These are phyloP conservation scores for Hanseniaspora uvarum DNA, from an alignment of 1,139 yeast species.

Conservation along the genomic window DNA sequence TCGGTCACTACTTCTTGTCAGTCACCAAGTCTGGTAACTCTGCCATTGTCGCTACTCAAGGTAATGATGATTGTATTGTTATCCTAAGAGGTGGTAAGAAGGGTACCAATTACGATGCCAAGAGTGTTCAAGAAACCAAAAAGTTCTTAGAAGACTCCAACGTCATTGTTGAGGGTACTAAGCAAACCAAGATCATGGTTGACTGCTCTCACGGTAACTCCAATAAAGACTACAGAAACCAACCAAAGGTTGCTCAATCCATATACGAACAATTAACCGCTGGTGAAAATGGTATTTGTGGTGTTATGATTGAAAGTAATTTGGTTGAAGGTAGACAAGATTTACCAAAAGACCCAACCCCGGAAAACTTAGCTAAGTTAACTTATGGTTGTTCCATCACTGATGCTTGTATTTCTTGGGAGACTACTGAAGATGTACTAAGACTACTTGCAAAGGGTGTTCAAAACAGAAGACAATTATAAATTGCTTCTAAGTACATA, in stretches of 20 bases:
- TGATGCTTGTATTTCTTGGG: conserved; percentile 93
- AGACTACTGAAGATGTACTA: conserved; percentile 64
- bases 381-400: conserved; percentile 91
- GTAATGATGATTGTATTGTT: conserved; percentile 81
- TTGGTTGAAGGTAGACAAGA: conserved; percentile 87
- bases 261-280: conserved; percentile 65
- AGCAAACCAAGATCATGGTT: conserved; percentile 73
- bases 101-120: conserved; percentile 80
- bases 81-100: conserved; percentile 91
- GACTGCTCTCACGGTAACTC: conserved; percentile 98
- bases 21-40: conserved; percentile 93
- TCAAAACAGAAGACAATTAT: conserved; percentile 51
- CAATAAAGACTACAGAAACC: conserved; percentile 77
- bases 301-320: conserved; percentile 93
- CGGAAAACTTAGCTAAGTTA: conserved; percentile 63
- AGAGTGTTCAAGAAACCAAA: conserved; percentile 58
- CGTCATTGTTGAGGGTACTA: conserved; percentile 38
- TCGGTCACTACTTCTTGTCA: conserved; percentile 86
- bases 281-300: conserved; percentile 77
- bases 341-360: conserved; percentile 46
- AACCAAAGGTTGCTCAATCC: conserved; percentile 78
- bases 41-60: conserved; percentile 90
- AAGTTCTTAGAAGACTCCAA: conserved; percentile 51
- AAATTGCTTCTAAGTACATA: neutral
- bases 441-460: conserved; percentile 68